Percentiles rank a stretch among this genome's conserved stretches.
Evolutionary conservation across 2,329 filamentous ascomycete species (phyloP).

Genomic region (Colletotrichum scovillei): DNA sequence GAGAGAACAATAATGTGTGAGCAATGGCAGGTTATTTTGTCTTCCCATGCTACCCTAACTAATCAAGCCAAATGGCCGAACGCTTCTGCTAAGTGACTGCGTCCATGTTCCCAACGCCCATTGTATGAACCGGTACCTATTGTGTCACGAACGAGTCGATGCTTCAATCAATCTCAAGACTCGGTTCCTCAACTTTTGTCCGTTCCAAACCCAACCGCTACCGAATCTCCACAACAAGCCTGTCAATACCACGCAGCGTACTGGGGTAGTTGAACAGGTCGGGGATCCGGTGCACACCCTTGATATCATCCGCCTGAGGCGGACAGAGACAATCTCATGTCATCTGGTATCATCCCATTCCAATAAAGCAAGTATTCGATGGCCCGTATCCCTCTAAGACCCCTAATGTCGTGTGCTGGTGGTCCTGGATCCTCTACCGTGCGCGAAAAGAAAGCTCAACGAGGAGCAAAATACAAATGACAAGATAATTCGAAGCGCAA

Average conservation of each 20-base stretch:
- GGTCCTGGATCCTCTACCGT: constrained; percentile 22
- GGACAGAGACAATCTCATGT: background rate
- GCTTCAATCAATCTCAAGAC: constrained; percentile 37
- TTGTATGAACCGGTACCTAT: constrained; percentile 18
- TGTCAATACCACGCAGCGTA: constrained; percentile 2
- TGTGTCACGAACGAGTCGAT: constrained; percentile 28
- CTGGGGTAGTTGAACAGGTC: constrained; percentile 13
- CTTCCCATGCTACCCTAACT: constrained; percentile 33
- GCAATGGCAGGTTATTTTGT: constrained; percentile 25
- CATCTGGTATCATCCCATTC: constrained; percentile 1
- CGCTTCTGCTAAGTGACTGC: constrained; percentile 15
- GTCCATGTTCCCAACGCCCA: constrained; percentile 30
- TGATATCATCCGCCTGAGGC: background rate
- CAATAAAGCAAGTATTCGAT: constrained; percentile 12
- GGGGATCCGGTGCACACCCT: background rate
- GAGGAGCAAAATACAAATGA: constrained; percentile 1
- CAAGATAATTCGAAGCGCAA: constrained; percentile 17
- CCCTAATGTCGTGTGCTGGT: constrained; percentile 37
- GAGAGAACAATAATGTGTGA: background rate
- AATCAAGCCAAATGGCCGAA: constrained; percentile 26
- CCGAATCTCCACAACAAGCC: background rate
- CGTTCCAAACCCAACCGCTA: background rate
- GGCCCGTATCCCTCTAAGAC: constrained; percentile 8
- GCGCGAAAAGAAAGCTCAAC: constrained; percentile 1
- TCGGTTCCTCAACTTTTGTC: constrained; percentile 32